These are phyloP conservation scores for Fraxinus quadrangulata DNA, from an alignment of 257 asterid species.

Conservation along the genomic window DNA sequence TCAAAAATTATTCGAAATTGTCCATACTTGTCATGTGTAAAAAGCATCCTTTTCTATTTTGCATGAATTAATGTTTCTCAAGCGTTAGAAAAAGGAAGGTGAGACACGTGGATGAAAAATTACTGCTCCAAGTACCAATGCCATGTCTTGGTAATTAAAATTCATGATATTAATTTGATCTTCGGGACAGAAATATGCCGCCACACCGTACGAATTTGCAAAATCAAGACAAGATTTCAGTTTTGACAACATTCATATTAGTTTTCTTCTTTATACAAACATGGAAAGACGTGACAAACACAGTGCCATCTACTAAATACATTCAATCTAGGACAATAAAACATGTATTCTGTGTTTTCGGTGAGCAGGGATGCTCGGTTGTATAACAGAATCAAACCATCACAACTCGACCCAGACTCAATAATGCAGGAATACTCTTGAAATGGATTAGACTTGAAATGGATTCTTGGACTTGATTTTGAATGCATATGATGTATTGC, in stretches of 20 bases:
- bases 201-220: neutral
- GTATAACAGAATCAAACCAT: neutral
- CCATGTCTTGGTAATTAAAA: conserved; percentile 19
- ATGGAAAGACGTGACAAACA: neutral
- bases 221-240: conserved; percentile 27
- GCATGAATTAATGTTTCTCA: neutral
- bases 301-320: neutral
- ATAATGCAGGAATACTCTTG: too few relatives aligned
- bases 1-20: too few relatives aligned
- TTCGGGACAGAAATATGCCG: neutral
- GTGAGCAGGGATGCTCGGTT: neutral
- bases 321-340: neutral
- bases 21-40: neutral
- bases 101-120: conserved; percentile 35
- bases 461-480: too few relatives aligned
- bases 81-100: conserved; percentile 37
- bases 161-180: neutral
- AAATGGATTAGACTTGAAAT: too few relatives aligned
- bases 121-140: conserved; percentile 49
- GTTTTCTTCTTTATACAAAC: neutral
- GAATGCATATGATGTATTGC: too few relatives aligned
- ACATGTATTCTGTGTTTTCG: neutral
- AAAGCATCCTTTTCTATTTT: neutral
- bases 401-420: neutral
- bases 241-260: neutral